Conservation (phyloP, 2,329 filamentous ascomycete species). For the Colletotrichum sp. region DNA sequence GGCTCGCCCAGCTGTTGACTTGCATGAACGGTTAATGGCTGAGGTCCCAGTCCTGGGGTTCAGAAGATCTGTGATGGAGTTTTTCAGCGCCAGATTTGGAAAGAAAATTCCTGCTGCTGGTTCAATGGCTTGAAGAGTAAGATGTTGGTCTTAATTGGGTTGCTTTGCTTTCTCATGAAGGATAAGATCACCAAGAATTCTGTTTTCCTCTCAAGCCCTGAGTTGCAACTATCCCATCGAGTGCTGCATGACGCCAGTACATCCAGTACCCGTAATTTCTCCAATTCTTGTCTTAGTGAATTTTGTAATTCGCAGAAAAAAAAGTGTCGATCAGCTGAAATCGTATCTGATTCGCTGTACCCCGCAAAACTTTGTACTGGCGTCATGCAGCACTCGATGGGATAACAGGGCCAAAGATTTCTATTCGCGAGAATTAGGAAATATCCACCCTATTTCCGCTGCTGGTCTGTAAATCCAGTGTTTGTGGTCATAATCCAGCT, state of each 20-base stretch:
- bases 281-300: too few species aligned
- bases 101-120: too few species aligned
- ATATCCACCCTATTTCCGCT: conserved; percentile 3
- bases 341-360: too few species aligned
- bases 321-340: too few species aligned
- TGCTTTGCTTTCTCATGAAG: not conserved
- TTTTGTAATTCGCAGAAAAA: too few species aligned
- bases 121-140: not conserved
- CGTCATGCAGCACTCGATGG: too few species aligned
- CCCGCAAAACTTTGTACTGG: too few species aligned
- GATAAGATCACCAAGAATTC: not conserved
- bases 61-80: too few species aligned
- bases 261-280: too few species aligned
- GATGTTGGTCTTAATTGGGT: not conserved
- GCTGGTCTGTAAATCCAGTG: conserved; percentile 3
- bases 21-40: not conserved
- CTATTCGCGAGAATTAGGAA: not conserved
- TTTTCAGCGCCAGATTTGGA: not conserved
- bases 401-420: too few species aligned
- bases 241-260: too few species aligned
- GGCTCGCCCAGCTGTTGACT: not conserved
- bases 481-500: not conserved
- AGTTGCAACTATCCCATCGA: not conserved
- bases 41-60: not conserved
- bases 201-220: too few species aligned